Evolutionary conservation across 2,329 filamentous ascomycete species (phyloP).

Genomic region (Neopestalotiopsis clavispora): DNA sequence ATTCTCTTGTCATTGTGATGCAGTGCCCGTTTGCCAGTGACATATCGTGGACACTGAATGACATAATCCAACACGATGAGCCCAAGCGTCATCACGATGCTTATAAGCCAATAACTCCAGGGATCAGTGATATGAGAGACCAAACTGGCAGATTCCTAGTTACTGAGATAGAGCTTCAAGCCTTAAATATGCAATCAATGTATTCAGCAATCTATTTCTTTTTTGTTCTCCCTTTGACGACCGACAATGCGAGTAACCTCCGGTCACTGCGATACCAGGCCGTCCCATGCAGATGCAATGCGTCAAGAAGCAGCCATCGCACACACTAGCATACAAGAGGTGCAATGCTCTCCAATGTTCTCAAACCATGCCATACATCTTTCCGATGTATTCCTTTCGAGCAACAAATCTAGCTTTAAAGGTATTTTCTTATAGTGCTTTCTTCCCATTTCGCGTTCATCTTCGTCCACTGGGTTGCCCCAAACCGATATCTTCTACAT

Average conservation of each 20-base stretch:
- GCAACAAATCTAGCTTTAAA: slow-evolving; percentile 3
- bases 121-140: too few relatives aligned
- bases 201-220: slow-evolving; percentile 4
- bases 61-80: too few relatives aligned
- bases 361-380: neutral
- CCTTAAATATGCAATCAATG: slow-evolving; percentile 1
- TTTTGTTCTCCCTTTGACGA: neutral
- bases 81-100: too few relatives aligned
- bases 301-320: neutral
- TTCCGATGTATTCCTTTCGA: too few relatives aligned
- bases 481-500: neutral
- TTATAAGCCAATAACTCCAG: too few relatives aligned
- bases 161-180: too few relatives aligned
- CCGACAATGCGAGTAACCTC: neutral
- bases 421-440: neutral
- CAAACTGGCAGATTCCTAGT: too few relatives aligned
- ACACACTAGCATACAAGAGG: neutral
- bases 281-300: neutral
- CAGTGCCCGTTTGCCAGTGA: neutral
- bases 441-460: neutral
- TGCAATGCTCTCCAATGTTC: slow-evolving; percentile 1
- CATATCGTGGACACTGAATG: too few relatives aligned
- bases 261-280: neutral
- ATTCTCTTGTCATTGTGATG: neutral
- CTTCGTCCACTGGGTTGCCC: neutral